Conservation (phyloP, 129 eudicot genomes). For the Chrysanthemum lavandulifolium region DNA sequence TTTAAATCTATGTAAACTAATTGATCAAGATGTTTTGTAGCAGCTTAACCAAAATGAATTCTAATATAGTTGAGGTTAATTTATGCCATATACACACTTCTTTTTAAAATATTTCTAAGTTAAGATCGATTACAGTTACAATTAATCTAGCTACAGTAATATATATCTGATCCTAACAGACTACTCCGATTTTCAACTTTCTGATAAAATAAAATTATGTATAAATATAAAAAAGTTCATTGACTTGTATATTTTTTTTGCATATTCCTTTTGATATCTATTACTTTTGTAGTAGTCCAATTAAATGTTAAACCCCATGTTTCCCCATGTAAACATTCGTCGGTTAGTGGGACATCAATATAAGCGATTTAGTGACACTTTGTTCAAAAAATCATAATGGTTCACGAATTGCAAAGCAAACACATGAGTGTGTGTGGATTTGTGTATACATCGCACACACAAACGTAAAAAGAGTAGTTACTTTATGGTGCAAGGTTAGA, state of each 20-base stretch:
- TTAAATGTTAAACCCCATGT: not conserved
- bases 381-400: conserved; percentile 35
- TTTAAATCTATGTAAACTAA: not conserved
- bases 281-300: not conserved
- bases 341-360: conserved; percentile 29
- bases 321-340: conserved; percentile 19
- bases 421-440: conserved; percentile 37
- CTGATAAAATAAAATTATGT: not conserved
- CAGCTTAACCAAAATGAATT: not conserved
- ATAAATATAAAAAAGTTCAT: not conserved
- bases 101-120: no score
- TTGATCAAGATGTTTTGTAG: not conserved
- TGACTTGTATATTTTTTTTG: not conserved
- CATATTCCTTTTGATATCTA: not conserved
- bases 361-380: conserved; percentile 28
- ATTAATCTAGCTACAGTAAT: no score
- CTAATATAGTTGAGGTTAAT: no score
- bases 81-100: no score
- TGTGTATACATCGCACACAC: conserved; percentile 43
- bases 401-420: conserved; percentile 34
- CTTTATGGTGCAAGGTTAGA: conserved; percentile 44
- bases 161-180: no score
- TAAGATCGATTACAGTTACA: no score
- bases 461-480: conserved; percentile 41
- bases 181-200: not conserved